Conservation (phyloP, 2,329 filamentous ascomycete species). For the Pezicula neosporulosa region DNA sequence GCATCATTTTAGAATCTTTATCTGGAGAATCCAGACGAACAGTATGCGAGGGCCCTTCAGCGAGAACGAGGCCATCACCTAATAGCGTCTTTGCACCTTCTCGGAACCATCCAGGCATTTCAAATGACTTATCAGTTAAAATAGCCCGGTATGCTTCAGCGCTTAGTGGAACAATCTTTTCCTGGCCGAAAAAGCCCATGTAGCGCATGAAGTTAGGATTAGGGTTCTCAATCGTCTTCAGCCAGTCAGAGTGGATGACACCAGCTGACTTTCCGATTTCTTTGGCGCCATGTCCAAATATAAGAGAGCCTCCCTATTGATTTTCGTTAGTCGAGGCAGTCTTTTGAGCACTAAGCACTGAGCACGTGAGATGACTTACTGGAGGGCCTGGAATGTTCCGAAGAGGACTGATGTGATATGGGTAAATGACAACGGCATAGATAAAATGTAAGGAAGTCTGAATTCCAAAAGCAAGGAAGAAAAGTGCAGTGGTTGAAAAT, state of each 20-base stretch:
- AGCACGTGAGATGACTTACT: neutral
- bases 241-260: neutral
- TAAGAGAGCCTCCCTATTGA: neutral
- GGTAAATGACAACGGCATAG: slow-evolving; percentile 3
- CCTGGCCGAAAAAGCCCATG: neutral
- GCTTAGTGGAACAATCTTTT: slow-evolving; percentile 1
- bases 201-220: neutral
- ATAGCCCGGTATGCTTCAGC: neutral
- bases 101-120: slow-evolving; percentile 1
- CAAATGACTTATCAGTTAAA: neutral
- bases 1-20: neutral
- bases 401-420: slow-evolving; percentile 2
- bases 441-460: neutral
- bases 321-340: neutral
- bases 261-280: slow-evolving; percentile 1
- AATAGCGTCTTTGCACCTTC: slow-evolving; percentile 1
- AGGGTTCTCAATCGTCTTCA: neutral
- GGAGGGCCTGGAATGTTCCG: slow-evolving; percentile 2
- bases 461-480: neutral
- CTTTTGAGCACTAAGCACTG: neutral
- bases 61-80: slow-evolving; percentile 2
- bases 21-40: neutral
- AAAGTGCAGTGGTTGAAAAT: neutral
- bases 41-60: neutral
- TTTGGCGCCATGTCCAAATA: neutral